A percentile compares a stretch with the other conserved stretches of the same genome.
Evolutionary conservation across 805 yeast genomes (phyloP).

Genomic region (Candida manassasensis): DNA sequence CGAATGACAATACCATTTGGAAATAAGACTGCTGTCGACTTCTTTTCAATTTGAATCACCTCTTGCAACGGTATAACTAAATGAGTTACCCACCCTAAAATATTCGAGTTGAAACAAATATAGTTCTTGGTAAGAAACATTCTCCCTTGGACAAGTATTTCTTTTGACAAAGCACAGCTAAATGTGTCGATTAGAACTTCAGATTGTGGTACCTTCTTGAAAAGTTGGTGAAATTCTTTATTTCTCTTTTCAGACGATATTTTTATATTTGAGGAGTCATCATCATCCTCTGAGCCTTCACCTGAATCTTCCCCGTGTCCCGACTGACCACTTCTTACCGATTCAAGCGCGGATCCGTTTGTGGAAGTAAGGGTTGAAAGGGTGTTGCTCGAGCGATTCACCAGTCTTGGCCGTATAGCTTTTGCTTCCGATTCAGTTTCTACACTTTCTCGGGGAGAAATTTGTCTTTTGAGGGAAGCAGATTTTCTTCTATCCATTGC

Average conservation of each 20-base stretch:
- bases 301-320: slow-evolving; percentile 9
- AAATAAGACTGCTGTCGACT: slow-evolving; percentile 60
- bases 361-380: background rate
- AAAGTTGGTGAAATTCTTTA: slow-evolving; percentile 55
- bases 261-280: slow-evolving; percentile 15
- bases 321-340: slow-evolving; percentile 1
- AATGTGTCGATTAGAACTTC: slow-evolving; percentile 59
- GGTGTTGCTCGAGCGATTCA: background rate
- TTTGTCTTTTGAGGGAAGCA: background rate
- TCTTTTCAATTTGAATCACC: slow-evolving; percentile 59
- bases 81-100: slow-evolving; percentile 63
- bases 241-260: slow-evolving; percentile 49
- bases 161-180: slow-evolving; percentile 62
- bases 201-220: slow-evolving; percentile 44
- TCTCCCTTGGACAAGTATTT: slow-evolving; percentile 64
- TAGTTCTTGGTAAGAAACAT: slow-evolving; percentile 52
- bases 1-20: slow-evolving; percentile 65
- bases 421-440: slow-evolving; percentile 1
- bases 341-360: background rate
- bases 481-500: slow-evolving; percentile 6
- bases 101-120: slow-evolving; percentile 61
- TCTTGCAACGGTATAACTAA: slow-evolving; percentile 55
- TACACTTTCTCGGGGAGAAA: slow-evolving; percentile 1
- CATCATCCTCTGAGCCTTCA: slow-evolving; percentile 15
- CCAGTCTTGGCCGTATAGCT: background rate